Conservation (phyloP, 805 yeast species). For the Yarrowia bubula region DNA sequence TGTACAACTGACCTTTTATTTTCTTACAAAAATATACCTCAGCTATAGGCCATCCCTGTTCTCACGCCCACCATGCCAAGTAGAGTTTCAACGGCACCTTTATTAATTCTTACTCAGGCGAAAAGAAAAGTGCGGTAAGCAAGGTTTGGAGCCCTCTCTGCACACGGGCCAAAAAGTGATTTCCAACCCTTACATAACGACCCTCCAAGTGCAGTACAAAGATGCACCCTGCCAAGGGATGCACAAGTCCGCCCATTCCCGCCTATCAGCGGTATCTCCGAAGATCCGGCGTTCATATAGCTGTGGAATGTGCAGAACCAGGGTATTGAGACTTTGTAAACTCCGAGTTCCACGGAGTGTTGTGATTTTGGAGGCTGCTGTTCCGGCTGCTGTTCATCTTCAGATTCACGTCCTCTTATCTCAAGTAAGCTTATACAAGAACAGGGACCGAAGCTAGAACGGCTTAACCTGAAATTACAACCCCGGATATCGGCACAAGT, state of each 20-base stretch:
- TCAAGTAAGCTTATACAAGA: not conserved
- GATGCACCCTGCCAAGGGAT: not conserved
- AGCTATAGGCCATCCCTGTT: not conserved
- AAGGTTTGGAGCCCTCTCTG: not conserved
- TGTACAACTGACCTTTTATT: too few relatives aligned
- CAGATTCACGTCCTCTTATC: not conserved
- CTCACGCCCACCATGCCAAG: not conserved
- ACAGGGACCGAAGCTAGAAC: not conserved
- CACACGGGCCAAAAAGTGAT: not conserved
- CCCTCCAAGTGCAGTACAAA: too few relatives aligned
- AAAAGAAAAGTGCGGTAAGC: not conserved
- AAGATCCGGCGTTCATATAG: too few relatives aligned
- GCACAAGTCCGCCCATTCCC: not conserved
- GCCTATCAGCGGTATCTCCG: not conserved
- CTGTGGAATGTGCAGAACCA: too few relatives aligned
- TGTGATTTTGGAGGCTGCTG: too few relatives aligned
- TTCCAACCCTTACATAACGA: slow-evolving; percentile 15
- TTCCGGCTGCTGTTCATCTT: too few relatives aligned
- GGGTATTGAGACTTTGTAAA: too few relatives aligned
- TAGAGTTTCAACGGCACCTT: slow-evolving; percentile 19
- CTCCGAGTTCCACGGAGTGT: too few relatives aligned
- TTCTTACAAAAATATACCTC: too few relatives aligned
- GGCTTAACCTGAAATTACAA: too few relatives aligned
- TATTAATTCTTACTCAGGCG: not conserved
- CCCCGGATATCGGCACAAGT: too few relatives aligned